These are phyloP conservation scores for Rhododendron vialii DNA, from an alignment of 148 eudicot genomes.

Conservation along the genomic window DNA sequence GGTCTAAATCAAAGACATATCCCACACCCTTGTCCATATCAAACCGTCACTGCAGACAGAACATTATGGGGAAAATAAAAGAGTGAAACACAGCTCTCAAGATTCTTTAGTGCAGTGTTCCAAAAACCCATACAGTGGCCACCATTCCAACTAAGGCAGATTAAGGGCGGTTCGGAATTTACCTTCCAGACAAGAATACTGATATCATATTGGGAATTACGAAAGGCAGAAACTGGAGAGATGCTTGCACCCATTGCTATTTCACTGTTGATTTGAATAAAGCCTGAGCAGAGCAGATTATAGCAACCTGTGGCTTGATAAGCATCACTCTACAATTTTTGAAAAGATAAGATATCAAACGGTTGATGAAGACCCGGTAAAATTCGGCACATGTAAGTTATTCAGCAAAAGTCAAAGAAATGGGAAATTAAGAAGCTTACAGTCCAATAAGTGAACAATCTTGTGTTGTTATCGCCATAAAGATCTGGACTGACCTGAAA, in stretches of 20 bases:
- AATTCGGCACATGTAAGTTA: background rate
- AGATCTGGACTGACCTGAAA: constrained; percentile 96
- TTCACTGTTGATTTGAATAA: constrained; percentile 88
- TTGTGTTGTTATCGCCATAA: constrained; percentile 95
- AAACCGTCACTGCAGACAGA: background rate
- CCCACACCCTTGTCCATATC: background rate
- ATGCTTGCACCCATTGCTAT: constrained; percentile 99
- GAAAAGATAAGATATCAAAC: background rate
- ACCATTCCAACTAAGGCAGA: background rate
- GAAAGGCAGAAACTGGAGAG: constrained; percentile 79
- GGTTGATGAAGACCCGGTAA: background rate
- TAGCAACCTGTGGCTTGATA: constrained; percentile 99
- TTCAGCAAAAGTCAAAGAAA: background rate
- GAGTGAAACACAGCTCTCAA: background rate
- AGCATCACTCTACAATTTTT: constrained; percentile 78
- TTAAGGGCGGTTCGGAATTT: constrained; percentile 18
- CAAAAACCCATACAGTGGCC: background rate
- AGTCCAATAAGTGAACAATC: constrained; percentile 99
- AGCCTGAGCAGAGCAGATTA: constrained; percentile 93
- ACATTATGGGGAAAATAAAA: background rate
- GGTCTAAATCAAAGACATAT: background rate
- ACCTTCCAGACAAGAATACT: constrained; percentile 99
- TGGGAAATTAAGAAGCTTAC: constrained; percentile 38
- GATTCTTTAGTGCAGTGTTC: background rate
- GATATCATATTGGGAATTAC: constrained; percentile 88